Evolutionary conservation across 257 asterid genomes (phyloP), one percentile per base, ranked within the genome.

Genomic region (Forsythia suspensa): DNA sequence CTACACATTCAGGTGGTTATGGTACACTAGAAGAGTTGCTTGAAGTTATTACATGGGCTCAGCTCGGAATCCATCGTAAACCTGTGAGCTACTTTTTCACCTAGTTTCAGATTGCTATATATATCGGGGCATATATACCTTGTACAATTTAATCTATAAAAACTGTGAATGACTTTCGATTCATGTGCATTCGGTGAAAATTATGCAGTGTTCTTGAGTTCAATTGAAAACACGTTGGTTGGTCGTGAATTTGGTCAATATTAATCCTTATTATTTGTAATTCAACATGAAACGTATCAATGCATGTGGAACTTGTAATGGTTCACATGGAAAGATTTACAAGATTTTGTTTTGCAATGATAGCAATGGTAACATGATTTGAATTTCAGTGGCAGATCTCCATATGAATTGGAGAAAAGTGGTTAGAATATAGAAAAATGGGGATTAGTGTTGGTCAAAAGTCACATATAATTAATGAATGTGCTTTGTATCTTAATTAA

Each of bases 21-120:
- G 98, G 98, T 41, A 94, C 98, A 12, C 94, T 94, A n/a, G 98
- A 94, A 81, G 98, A 94, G 86, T 87, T 94, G 83, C 97, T 94
- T n/a, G 98, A 94, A 84, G 97, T 94, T 71, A 92, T 94, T 73
- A 94, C 97, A 43, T 94, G 98, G 98, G 98, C 98, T 83, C 98
- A 94, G 82, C 92, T 94, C 16, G 97, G 98, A 80, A 95, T 95
- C 81, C 98, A 95, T 80, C 90, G 89, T 40, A 95, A 95, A 84
- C 98, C 98, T 42, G 98, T 95, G 82, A 88, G 83, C 55, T 9
- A 39, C 44, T 20, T 61, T 63, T 24, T 51, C 8, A n/a, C 73
- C 52, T 18, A 10, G n/a, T 13, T 48, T 48, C 59, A 48, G 59
- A 48, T 48, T 48, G 20, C 59, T 7, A 48, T 29, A 1, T 29